Evolutionary conservation across 345 rosid genomes (phyloP).

Genomic region (Ceriops tagal): DNA sequence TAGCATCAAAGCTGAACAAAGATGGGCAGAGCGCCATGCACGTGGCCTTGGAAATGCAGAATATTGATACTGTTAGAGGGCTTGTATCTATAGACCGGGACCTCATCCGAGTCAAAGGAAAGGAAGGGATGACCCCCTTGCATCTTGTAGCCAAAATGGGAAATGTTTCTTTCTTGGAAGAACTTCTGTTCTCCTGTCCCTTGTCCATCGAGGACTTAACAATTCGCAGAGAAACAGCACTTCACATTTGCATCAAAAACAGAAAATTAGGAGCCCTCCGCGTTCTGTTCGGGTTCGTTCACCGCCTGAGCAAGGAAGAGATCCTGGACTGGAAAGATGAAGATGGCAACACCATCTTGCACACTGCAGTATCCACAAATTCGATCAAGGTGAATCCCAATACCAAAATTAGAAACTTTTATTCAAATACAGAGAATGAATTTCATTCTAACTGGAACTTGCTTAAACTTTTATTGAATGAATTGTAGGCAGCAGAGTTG

Average conservation of each 20-base stretch:
- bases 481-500: background rate
- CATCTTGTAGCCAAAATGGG: constrained; percentile 17
- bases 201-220: constrained; percentile 25
- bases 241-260: constrained; percentile 16
- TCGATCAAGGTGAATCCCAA: background rate
- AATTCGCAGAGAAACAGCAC: constrained; percentile 15
- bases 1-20: constrained; percentile 17
- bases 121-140: constrained; percentile 23
- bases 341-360: constrained; percentile 13
- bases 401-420: background rate
- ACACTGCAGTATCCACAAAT: background rate
- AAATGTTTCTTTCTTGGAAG: background rate
- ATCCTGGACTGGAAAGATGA: constrained; percentile 12
- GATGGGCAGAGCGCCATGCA: constrained; percentile 23
- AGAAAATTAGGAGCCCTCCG: background rate
- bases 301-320: background rate
- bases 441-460: too few species aligned
- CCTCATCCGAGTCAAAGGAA: constrained; percentile 23
- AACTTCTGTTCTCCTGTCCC: constrained; percentile 7
- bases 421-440: background rate
- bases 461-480: too few species aligned
- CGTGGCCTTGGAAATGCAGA: constrained; percentile 10
- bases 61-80: constrained; percentile 1
- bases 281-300: constrained; percentile 4
- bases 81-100: constrained; percentile 8